phyloP scores from a whole-genome alignment of 257 asterid genomes.

The Cynanchum wilfordii region DNA sequence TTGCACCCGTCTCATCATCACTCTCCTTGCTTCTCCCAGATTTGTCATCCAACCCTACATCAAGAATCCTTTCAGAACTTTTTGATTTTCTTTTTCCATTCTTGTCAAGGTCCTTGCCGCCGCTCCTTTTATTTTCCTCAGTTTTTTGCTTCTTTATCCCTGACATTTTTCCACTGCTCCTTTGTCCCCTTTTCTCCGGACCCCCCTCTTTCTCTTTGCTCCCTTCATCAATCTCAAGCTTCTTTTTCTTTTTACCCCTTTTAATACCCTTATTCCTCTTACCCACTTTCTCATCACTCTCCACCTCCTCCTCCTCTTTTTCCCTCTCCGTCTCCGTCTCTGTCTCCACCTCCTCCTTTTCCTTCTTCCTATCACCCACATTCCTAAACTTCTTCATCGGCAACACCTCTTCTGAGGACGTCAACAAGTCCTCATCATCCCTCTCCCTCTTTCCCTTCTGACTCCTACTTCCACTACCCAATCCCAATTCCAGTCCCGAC shows the following conservation, averaged over 20 bases:
- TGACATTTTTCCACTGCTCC: not conserved
- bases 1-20: not conserved
- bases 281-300: not conserved
- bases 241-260: not conserved
- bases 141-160: conserved; percentile 9
- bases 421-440: conserved; percentile 5
- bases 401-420: conserved; percentile 22
- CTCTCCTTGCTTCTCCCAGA: not conserved
- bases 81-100: not conserved
- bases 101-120: not conserved
- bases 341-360: not conserved
- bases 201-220: not conserved
- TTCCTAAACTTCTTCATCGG: conserved; percentile 25
- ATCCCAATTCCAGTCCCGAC: not conserved
- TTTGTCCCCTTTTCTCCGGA: not conserved
- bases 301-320: not conserved
- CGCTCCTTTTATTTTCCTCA: not conserved
- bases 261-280: conserved; percentile 7
- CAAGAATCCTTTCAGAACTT: not conserved
- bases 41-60: not conserved
- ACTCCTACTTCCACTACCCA: not conserved
- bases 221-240: not conserved
- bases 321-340: no score
- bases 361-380: not conserved
- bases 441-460: conserved; percentile 8